Percentiles rank a stretch among this genome's conserved stretches.
These are phyloP conservation scores for Xylariaceae sp. DNA, from an alignment of 2,329 filamentous ascomycete genomes.

Conservation along the genomic window DNA sequence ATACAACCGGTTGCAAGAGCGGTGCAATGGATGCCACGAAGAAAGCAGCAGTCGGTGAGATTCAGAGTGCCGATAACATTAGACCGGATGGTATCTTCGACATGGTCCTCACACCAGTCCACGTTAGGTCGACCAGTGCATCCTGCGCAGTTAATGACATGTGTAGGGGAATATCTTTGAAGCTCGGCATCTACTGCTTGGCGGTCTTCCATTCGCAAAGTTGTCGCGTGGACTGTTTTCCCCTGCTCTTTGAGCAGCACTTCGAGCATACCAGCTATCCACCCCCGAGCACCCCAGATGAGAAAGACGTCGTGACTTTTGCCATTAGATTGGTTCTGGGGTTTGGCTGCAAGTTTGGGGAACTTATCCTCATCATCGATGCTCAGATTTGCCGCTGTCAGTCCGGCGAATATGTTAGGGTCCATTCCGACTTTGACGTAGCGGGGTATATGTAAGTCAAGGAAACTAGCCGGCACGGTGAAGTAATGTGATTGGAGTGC, in stretches of 20 bases:
- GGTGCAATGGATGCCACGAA: constrained; percentile 57
- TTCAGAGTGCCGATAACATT: constrained; percentile 65
- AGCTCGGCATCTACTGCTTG: constrained; percentile 54
- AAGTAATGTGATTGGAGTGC: too few relatives aligned
- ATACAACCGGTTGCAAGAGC: constrained; percentile 66
- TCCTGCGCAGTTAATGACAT: constrained; percentile 64
- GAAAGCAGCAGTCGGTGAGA: constrained; percentile 57
- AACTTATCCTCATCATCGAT: too few relatives aligned
- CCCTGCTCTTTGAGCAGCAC: constrained; percentile 53
- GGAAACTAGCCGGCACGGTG: too few relatives aligned
- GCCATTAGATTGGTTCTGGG: constrained; percentile 28
- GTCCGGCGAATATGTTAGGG: too few relatives aligned
- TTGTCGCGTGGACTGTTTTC: constrained; percentile 58
- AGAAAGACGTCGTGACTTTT: constrained; percentile 43
- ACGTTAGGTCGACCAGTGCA: constrained; percentile 65
- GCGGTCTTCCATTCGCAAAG: constrained; percentile 61
- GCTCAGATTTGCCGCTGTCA: too few relatives aligned
- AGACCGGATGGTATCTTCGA: constrained; percentile 61
- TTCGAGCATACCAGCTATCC: constrained; percentile 61
- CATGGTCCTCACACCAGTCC: constrained; percentile 69
- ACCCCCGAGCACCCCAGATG: constrained; percentile 62
- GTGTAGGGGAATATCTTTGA: constrained; percentile 57
- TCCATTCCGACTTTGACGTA: too few relatives aligned
- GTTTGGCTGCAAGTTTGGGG: neutral
- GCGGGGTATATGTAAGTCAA: too few relatives aligned